These are phyloP conservation scores for Stentor coeruleus DNA, from an alignment of 73 alveolate species.

Conservation along the genomic window DNA sequence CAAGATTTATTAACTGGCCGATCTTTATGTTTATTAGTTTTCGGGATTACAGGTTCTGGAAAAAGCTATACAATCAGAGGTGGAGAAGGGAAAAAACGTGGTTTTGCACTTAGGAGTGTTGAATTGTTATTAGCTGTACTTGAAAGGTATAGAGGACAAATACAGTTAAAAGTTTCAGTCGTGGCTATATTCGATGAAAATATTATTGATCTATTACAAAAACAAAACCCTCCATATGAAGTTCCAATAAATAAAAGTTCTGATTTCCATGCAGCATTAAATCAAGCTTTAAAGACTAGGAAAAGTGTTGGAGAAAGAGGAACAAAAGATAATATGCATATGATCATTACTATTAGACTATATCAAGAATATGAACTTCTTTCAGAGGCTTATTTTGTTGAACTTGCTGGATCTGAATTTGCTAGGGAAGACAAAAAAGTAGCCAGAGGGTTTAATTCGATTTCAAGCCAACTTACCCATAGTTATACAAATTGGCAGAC, in stretches of 20 bases:
- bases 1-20: background rate
- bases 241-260: background rate
- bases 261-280: slow-evolving; percentile 16
- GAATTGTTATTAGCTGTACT: background rate
- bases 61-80: slow-evolving; percentile 28
- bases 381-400: background rate
- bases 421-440: slow-evolving; percentile 14
- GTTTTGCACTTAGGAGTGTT: background rate
- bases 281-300: slow-evolving; percentile 13
- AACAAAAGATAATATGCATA: background rate
- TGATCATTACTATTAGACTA: background rate
- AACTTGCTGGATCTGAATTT: slow-evolving; percentile 18
- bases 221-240: background rate
- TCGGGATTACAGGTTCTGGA: slow-evolving; percentile 26
- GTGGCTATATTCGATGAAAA: background rate
- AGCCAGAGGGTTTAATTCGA: slow-evolving; percentile 15
- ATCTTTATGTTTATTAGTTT: background rate
- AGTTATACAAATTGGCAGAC: background rate
- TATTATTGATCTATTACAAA: background rate
- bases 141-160: background rate
- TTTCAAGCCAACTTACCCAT: background rate
- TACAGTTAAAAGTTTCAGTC: slow-evolving; percentile 12
- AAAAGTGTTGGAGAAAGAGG: background rate
- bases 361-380: background rate
- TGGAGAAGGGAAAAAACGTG: slow-evolving; percentile 26